Evolutionary conservation across 2,329 filamentous ascomycete species (phyloP), one percentile per base, ranked within the genome.

Genomic region (Stemphylium vesicarium): DNA sequence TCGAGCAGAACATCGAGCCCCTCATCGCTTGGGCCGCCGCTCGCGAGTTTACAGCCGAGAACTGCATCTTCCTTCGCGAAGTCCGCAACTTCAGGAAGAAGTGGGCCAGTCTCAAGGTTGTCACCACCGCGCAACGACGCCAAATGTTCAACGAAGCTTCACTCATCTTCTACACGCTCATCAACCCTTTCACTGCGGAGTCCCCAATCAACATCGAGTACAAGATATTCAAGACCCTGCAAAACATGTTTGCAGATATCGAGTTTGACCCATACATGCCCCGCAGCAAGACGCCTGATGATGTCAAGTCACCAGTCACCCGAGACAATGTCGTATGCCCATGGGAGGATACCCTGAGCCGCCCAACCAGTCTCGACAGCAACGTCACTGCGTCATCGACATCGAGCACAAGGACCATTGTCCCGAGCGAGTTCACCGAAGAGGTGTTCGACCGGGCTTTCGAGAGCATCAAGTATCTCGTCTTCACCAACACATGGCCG

Each of bases 401-500:
- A 10, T 45, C 64, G 8, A 69, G 68, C 45, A 66, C 60, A 2
- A 52, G 47, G 29, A 66, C 59, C 15, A 65, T 73, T 33, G 71
- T 75, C 2, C 73, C 73, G 4, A 72, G 68, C 55, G 65, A 75
- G 5, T 76, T 76, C 41, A 70, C 63, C 5, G 69, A 70, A 2
- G 63, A 70, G 2, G 56, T 75, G 0, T 75, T 75, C 48, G 73
- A 75, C 26, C 54, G 68, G 1, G 73, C 73, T 7, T 75, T 69
- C 35, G 72, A 74, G 16, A 75, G 72, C 45, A 75, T 75, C 55
- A 75, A 74, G 50, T 75, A 74, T 32, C 66, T 75, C 4, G 68
- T 75, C 24, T 74, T 74, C 57, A 75, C 72, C 9, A 75, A 75
- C 51, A 74, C 73, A 1, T 75, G 73, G 73, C 72, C 73, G 20